Evolutionary conservation across 2,329 filamentous ascomycete genomes (phyloP), one percentile per base, ranked within the genome.

Genomic region (Trematosphaeria pertusa): DNA sequence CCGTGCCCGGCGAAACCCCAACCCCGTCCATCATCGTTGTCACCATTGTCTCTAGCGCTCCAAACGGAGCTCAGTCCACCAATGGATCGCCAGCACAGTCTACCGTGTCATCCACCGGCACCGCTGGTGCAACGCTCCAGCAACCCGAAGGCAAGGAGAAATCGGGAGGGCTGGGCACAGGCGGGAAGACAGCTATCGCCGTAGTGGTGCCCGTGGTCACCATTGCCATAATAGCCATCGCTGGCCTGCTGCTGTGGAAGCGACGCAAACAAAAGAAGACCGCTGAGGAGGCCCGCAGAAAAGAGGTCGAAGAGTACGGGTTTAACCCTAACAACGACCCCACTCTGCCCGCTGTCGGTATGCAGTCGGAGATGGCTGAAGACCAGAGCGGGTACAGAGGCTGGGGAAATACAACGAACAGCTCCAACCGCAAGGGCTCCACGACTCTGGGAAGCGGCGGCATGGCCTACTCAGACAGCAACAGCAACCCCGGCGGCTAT

Each of bases 251-350:
- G 71, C 84, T 93, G 65, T 99, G 91, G 91, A 86, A 89, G 68
- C 91, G 86, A 76, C 87, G 91, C 54, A 96, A 95, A 76, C 86
- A 89, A 63, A 85, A 87, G 55, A 94, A 91, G 78, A 84, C 85
- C 54, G 88, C 87, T 11, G 91, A 94, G 66, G 94, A 97, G 69
- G 85, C 92, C 62, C 85, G 94, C 39, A 85, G 92, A 54, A 97
- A 97, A 76, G 94, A 99, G 73, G 91, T 97, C 9, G 93, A 97
- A 71, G 94, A 97, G 68, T 97, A 97, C 70, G 87, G 89, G 22
- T 97, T 92, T 78, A 97, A 97, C 71, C 94, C 94, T n/a, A 97
- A 97, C 73, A 87, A 91, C 50, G 92, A 97, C 67, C 91, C 92
- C 0, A 91, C 88, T 1, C 79, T 96, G 10, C 85, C 85, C 6